A percentile compares a stretch with the other conserved stretches of the same genome.
Evolutionary conservation across 2,329 filamentous ascomycete species (phyloP).

Genomic region (Pseudogymnoascus destructans): DNA sequence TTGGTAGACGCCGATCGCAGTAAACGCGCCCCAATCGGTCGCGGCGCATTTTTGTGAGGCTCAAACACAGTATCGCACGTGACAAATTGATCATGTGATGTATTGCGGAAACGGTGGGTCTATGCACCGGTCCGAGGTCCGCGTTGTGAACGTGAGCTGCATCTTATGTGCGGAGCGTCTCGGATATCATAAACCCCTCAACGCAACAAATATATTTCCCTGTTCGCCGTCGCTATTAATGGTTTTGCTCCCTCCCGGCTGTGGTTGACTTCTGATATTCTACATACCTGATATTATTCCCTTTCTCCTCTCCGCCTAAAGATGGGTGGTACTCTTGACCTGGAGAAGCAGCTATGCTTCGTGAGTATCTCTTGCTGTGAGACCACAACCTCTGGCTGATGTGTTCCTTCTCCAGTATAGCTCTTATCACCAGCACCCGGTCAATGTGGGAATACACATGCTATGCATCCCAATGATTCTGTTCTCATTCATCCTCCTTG

Average conservation of each 20-base stretch:
- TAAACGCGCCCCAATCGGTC: not conserved
- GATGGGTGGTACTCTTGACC: conserved; percentile 40
- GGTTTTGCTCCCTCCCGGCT: not conserved
- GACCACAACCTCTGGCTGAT: conserved; percentile 10
- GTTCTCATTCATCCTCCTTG: conserved; percentile 57
- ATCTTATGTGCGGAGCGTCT: not conserved
- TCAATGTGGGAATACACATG: conserved; percentile 70
- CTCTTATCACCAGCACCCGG: conserved; percentile 65
- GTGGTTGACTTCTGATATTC: not conserved
- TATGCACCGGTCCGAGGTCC: not conserved
- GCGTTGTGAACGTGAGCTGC: not conserved
- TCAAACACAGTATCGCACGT: not conserved
- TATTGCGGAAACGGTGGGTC: not conserved
- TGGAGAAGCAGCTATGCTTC: conserved; percentile 72
- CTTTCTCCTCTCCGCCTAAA: not conserved
- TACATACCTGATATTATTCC: not conserved
- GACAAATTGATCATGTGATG: not conserved
- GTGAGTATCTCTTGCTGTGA: conserved; percentile 38
- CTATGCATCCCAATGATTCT: conserved; percentile 66
- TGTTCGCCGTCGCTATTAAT: not conserved
- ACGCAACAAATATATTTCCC: not conserved
- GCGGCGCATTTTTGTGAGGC: conserved; percentile 7
- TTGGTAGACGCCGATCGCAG: conserved; percentile 6
- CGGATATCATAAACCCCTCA: conserved; percentile 4
- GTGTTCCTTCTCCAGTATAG: conserved; percentile 50